phyloP scores from a whole-genome alignment of 495 filamentous ascomycete species.

The Parmelia sp. region DNA sequence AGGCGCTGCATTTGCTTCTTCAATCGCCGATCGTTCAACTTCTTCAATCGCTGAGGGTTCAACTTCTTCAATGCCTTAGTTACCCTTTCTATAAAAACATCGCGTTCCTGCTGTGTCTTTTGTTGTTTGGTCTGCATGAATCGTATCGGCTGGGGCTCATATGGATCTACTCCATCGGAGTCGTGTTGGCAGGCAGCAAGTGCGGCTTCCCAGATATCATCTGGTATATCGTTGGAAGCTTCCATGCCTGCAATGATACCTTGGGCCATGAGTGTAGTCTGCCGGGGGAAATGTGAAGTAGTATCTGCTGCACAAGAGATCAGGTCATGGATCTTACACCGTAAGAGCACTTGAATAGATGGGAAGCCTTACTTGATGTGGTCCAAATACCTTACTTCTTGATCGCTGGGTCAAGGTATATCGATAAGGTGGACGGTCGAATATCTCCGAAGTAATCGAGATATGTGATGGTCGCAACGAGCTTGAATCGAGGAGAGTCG shows the following conservation, averaged over 20 bases:
- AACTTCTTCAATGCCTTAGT: background rate
- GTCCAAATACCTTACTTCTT: background rate
- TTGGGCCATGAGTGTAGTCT: background rate
- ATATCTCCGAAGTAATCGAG: background rate
- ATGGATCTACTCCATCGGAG: background rate
- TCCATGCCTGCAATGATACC: background rate
- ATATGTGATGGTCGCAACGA: background rate
- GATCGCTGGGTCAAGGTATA: background rate
- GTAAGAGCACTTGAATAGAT: background rate
- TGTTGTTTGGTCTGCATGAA: slow-evolving; percentile 3
- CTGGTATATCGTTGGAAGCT: background rate
- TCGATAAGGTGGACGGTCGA: background rate
- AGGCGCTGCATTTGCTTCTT: background rate
- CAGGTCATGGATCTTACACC: background rate
- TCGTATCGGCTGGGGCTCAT: background rate
- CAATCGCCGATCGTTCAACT: background rate
- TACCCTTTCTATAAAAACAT: background rate
- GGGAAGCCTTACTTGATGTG: background rate
- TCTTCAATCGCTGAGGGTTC: background rate
- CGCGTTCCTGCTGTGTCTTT: background rate
- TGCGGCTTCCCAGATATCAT: background rate
- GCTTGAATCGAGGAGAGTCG: background rate
- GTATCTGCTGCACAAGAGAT: background rate
- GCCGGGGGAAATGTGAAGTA: background rate
- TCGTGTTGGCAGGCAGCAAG: background rate